These are phyloP conservation scores for Yamadazyma triangularis DNA, from an alignment of 1,139 yeast species.

Conservation along the genomic window DNA sequence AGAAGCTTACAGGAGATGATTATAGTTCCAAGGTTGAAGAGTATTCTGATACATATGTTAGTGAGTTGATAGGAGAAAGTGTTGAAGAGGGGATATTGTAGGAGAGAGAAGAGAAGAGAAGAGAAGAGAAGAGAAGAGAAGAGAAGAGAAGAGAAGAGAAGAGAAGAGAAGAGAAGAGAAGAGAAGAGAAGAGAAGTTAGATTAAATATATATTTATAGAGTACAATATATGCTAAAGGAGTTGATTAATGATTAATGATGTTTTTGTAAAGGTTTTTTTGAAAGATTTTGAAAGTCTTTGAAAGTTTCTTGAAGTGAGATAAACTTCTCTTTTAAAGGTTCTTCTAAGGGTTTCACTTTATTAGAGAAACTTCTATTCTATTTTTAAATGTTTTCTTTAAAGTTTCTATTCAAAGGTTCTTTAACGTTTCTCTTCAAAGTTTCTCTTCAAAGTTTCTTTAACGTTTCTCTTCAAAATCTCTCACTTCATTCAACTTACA, in stretches of 20 bases:
- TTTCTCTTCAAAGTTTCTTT: too few species aligned
- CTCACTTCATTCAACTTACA: constrained; percentile 25
- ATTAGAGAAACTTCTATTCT: too few species aligned
- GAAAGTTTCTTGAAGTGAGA: too few species aligned
- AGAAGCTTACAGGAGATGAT: constrained; percentile 23
- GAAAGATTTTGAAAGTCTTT: too few species aligned
- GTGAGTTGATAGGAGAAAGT: constrained; percentile 27
- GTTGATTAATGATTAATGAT: background rate
- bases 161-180: background rate
- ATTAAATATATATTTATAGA: too few species aligned
- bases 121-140: background rate
- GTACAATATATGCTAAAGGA: background rate
- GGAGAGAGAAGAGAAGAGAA: background rate
- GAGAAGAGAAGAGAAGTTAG: background rate
- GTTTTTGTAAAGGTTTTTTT: too few species aligned
- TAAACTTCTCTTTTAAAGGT: too few species aligned
- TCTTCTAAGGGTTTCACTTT: too few species aligned
- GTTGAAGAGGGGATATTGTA: constrained; percentile 11
- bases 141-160: background rate
- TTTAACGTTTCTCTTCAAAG: too few species aligned
- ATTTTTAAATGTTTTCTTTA: too few species aligned
- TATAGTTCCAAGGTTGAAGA: constrained; percentile 13
- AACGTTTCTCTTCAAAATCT: too few species aligned
- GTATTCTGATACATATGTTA: constrained; percentile 33
- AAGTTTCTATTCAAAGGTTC: too few species aligned